Evolutionary conservation across 495 filamentous ascomycete species (phyloP).

Genomic region (Trypethelium eluteriae): DNA sequence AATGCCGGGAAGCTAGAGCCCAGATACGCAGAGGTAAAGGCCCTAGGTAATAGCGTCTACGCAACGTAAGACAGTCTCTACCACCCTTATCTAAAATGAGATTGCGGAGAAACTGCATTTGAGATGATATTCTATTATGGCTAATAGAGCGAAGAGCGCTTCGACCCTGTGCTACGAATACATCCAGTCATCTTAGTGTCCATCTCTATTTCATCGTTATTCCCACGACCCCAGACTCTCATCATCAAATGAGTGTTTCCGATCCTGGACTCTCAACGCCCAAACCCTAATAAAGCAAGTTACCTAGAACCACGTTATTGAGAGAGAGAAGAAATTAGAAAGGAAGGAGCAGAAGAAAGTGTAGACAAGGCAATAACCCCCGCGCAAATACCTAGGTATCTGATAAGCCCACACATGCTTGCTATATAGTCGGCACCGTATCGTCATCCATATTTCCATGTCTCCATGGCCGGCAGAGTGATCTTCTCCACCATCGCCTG

Average conservation of each 20-base stretch:
- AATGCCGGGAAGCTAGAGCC: too few relatives aligned
- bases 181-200: background rate
- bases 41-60: too few relatives aligned
- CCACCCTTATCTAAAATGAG: too few relatives aligned
- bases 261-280: background rate
- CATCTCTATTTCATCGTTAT: background rate
- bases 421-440: background rate
- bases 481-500: background rate
- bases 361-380: too few relatives aligned
- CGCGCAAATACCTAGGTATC: background rate
- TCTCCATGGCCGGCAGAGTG: constrained; percentile 6
- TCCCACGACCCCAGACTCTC: background rate
- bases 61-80: too few relatives aligned
- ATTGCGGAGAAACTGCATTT: background rate
- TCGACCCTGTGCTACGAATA: background rate
- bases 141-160: background rate
- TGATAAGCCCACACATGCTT: background rate
- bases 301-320: background rate
- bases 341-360: background rate
- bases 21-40: too few relatives aligned
- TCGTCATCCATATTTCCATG: background rate
- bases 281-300: background rate
- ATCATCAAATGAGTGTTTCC: background rate
- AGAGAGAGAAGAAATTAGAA: background rate
- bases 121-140: background rate